A percentile compares a stretch with the other conserved stretches of the same genome.
Evolutionary conservation across 495 filamentous ascomycete genomes (phyloP).

Genomic region (Hypoxylon lenormandii): DNA sequence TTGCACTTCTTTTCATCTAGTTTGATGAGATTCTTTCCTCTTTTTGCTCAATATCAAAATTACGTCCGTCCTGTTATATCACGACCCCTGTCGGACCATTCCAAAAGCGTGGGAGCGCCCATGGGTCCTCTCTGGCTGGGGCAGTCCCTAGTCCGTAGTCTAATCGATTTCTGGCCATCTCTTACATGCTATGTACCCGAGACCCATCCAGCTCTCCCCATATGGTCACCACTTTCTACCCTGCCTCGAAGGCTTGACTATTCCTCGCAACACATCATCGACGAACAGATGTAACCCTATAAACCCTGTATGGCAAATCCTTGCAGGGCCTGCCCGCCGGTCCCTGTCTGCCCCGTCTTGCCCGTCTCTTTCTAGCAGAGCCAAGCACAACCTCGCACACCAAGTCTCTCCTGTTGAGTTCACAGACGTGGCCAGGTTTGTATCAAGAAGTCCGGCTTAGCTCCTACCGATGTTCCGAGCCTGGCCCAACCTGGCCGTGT

Average conservation of each 20-base stretch:
- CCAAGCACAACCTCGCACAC: constrained; percentile 62
- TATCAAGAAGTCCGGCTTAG: constrained; percentile 65
- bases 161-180: constrained; percentile 50
- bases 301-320: constrained; percentile 53
- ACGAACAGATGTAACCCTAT: constrained; percentile 61
- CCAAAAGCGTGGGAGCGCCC: constrained; percentile 48
- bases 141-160: constrained; percentile 44
- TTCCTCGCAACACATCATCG: constrained; percentile 57
- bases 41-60: constrained; percentile 50
- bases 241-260: constrained; percentile 39
- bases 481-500: constrained; percentile 59
- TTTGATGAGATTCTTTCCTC: constrained; percentile 30
- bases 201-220: constrained; percentile 51
- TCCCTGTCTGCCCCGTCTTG: constrained; percentile 52
- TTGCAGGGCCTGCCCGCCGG: constrained; percentile 52
- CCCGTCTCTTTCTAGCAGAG: constrained; percentile 54
- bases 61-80: constrained; percentile 52
- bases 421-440: constrained; percentile 63
- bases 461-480: constrained; percentile 66
- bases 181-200: constrained; percentile 48
- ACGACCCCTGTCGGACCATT: constrained; percentile 47
- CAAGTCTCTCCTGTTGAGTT: constrained; percentile 55
- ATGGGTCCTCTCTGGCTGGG: constrained; percentile 48
- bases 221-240: constrained; percentile 46
- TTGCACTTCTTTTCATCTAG: constrained; percentile 19